Evolutionary conservation across 768 basidiomycete species (phyloP).

Genomic region (Russula sp.): DNA sequence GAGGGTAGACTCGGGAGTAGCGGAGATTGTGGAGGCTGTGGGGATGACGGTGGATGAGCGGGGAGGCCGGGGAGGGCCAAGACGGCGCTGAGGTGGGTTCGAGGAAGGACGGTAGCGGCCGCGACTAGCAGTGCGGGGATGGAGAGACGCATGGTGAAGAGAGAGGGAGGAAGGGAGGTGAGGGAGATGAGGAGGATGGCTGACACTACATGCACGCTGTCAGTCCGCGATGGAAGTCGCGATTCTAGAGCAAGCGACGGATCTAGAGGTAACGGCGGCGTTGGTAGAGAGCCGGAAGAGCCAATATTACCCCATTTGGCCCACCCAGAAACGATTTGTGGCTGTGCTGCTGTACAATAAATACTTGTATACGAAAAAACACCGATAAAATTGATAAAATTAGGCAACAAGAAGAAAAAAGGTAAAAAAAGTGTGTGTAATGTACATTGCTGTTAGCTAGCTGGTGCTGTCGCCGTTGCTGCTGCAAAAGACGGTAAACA

Average conservation of each 20-base stretch:
- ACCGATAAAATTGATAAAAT: not conserved
- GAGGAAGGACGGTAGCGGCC: not conserved
- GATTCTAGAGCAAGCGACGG: too few relatives aligned
- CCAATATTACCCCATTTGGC: too few relatives aligned
- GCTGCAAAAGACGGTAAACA: conserved; percentile 30
- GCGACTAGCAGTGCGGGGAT: not conserved
- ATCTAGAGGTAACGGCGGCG: too few relatives aligned
- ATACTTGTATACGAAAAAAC: too few relatives aligned
- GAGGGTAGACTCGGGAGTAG: not conserved
- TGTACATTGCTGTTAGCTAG: conserved; percentile 24
- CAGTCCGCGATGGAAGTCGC: too few relatives aligned
- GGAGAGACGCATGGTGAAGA: conserved; percentile 1
- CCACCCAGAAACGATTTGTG: too few relatives aligned
- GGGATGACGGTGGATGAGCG: not conserved
- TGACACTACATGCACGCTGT: not conserved
- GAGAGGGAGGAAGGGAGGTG: too few relatives aligned
- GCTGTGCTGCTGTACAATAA: too few relatives aligned
- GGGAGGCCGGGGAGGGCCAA: not conserved
- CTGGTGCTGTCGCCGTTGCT: too few relatives aligned
- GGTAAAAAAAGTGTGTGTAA: conserved; percentile 16
- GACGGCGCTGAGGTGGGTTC: not conserved
- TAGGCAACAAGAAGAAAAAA: not conserved
- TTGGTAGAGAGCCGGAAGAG: too few relatives aligned
- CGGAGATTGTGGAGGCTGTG: not conserved
- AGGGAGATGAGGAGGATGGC: not conserved